These are phyloP conservation scores for Xylariomycetidae sp. DNA, from an alignment of 2,329 filamentous ascomycete genomes.

Conservation along the genomic window DNA sequence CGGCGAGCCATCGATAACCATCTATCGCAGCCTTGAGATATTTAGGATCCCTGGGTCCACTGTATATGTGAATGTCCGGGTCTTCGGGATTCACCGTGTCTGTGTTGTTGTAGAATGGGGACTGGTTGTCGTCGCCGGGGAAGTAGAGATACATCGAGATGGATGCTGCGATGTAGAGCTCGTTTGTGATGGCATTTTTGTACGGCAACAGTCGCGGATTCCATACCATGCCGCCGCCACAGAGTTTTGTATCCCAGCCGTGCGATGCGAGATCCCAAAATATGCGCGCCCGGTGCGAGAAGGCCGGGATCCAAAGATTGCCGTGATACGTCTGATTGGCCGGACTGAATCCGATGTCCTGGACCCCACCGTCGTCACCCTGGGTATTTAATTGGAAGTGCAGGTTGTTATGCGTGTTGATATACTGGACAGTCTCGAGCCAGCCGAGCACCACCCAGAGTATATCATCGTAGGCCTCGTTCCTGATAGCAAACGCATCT, in stretches of 20 bases:
- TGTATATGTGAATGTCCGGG: slow-evolving; percentile 30
- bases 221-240: slow-evolving; percentile 88
- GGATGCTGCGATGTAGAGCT: slow-evolving; percentile 81
- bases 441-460: slow-evolving; percentile 92
- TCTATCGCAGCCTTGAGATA: slow-evolving; percentile 71
- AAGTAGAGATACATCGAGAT: slow-evolving; percentile 87
- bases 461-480: slow-evolving; percentile 85
- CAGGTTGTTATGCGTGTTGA: slow-evolving; percentile 60
- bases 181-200: slow-evolving; percentile 95
- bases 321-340: slow-evolving; percentile 65
- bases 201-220: slow-evolving; percentile 76
- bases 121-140: slow-evolving; percentile 70
- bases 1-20: slow-evolving; percentile 75
- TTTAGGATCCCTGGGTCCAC: slow-evolving; percentile 46
- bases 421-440: slow-evolving; percentile 77
- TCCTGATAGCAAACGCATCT: slow-evolving; percentile 67
- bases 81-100: slow-evolving; percentile 12
- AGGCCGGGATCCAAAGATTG: slow-evolving; percentile 66
- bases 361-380: slow-evolving; percentile 7
- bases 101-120: slow-evolving; percentile 51
- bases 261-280: slow-evolving; percentile 78
- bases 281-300: slow-evolving; percentile 75
- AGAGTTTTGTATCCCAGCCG: slow-evolving; percentile 80
- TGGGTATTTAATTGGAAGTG: slow-evolving; percentile 44
- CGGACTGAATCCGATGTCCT: slow-evolving; percentile 27